phyloP scores from a whole-genome alignment of 2,329 filamentous ascomycete genomes.

The Tolypocladium inflatum region DNA sequence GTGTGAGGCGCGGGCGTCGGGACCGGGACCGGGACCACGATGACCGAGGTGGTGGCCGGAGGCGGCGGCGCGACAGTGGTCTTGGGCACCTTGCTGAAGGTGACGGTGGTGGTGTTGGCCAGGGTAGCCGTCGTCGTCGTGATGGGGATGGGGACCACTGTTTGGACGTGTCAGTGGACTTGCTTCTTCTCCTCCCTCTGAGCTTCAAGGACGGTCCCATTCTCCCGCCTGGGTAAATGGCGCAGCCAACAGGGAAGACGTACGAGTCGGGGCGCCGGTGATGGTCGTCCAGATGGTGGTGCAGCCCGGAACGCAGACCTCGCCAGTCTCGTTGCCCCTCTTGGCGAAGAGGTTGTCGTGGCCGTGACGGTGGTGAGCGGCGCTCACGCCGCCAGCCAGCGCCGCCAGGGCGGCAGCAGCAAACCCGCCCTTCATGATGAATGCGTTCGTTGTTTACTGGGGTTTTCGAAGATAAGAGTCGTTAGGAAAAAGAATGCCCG shows the following conservation, averaged over 20 bases:
- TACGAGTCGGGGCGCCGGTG: conserved; percentile 59
- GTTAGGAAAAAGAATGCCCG: conserved; percentile 58
- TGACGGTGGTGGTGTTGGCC: conserved; percentile 9
- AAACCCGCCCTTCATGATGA: conserved; percentile 66
- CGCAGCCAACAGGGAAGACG: conserved; percentile 14
- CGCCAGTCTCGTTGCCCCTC: conserved; percentile 29
- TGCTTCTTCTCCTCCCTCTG: background rate
- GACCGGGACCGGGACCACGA: conserved; percentile 34
- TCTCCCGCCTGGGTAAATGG: background rate
- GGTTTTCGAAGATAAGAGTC: background rate
- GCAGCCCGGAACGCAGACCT: conserved; percentile 53
- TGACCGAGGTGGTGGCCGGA: conserved; percentile 29
- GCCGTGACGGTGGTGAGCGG: conserved; percentile 51
- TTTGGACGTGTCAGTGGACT: conserved; percentile 8
- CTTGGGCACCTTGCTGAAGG: conserved; percentile 3
- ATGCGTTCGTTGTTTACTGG: background rate
- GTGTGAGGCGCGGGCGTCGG: conserved; percentile 43
- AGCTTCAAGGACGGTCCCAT: background rate
- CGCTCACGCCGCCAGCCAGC: conserved; percentile 46
- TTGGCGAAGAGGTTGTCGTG: conserved; percentile 53
- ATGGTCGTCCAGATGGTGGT: conserved; percentile 65
- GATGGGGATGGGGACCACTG: conserved; percentile 29
- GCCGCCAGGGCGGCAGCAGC: conserved; percentile 56
- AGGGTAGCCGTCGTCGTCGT: conserved; percentile 15
- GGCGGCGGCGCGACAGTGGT: conserved; percentile 7